Percentiles rank a stretch among this genome's conserved stretches.
phyloP scores from a whole-genome alignment of 352 stramenopile genomes.

The Phytophthora boehmeriae region DNA sequence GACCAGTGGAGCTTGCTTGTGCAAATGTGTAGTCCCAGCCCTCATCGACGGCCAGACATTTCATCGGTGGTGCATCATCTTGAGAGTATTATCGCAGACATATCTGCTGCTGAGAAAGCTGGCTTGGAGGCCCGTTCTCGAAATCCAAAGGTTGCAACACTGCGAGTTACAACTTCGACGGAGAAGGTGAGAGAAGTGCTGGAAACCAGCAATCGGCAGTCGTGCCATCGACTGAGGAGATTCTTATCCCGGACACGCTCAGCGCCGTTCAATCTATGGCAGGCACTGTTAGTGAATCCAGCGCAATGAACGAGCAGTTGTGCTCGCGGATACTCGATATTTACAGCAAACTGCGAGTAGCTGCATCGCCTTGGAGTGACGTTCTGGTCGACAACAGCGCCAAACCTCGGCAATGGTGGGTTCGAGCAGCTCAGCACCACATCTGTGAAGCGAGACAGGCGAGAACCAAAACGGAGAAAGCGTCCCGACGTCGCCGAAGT shows the following conservation, averaged over 20 bases:
- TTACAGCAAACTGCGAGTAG: constrained; percentile 14
- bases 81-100: constrained; percentile 3
- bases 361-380: constrained; percentile 8
- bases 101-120: neutral
- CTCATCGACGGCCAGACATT: constrained; percentile 14
- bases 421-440: constrained; percentile 9
- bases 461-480: constrained; percentile 4
- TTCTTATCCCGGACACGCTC: constrained; percentile 3
- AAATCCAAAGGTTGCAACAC: too few species aligned
- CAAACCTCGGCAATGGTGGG: constrained; percentile 15
- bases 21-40: constrained; percentile 22
- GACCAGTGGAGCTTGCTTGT: constrained; percentile 15
- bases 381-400: constrained; percentile 8
- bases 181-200: neutral
- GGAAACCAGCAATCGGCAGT: neutral
- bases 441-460: neutral
- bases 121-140: neutral
- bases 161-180: neutral
- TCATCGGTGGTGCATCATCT: constrained; percentile 17
- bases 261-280: constrained; percentile 18
- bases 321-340: constrained; percentile 14
- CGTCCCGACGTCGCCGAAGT: neutral
- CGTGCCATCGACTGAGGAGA: neutral
- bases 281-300: constrained; percentile 9
- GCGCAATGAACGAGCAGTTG: constrained; percentile 18